Conservation (phyloP, 176 grass and related monocot species). For the Oryza brachyantha region DNA sequence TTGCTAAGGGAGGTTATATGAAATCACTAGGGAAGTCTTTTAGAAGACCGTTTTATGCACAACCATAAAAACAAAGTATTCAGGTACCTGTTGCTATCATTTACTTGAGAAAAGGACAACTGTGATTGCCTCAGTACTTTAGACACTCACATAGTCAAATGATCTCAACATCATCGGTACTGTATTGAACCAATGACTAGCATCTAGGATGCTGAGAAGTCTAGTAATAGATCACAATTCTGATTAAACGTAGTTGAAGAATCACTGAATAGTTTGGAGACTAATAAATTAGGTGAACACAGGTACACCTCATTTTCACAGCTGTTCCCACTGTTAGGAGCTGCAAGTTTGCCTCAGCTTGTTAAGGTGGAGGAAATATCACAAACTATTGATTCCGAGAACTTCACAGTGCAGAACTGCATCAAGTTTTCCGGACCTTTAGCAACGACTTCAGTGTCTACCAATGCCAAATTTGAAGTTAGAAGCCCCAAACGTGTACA, state of each 20-base stretch:
- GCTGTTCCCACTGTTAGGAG: constrained; percentile 56
- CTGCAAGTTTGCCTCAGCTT: constrained; percentile 62
- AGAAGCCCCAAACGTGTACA: constrained; percentile 91
- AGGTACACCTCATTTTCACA: constrained; percentile 93
- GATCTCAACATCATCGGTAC: constrained; percentile 17
- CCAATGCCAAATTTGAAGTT: constrained; percentile 97
- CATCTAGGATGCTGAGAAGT: background rate
- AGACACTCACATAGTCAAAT: background rate
- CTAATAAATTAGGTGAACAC: constrained; percentile 25
- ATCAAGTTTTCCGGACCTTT: constrained; percentile 79
- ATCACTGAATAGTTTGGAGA: background rate
- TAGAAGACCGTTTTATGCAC: background rate
- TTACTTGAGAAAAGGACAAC: background rate
- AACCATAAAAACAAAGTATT: background rate
- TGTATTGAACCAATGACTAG: background rate
- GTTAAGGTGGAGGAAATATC: constrained; percentile 94
- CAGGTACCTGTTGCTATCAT: constrained; percentile 23
- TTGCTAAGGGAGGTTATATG: background rate
- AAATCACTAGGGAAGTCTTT: background rate
- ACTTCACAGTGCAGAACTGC: constrained; percentile 89
- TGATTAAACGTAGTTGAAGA: background rate
- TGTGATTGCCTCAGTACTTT: background rate
- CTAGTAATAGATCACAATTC: background rate
- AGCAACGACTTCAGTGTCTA: constrained; percentile 61
- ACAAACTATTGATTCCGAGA: constrained; percentile 83